Evolutionary conservation across 495 filamentous ascomycete genomes (phyloP), one percentile per base, ranked within the genome.

Genomic region (Penicillium cataractarum): DNA sequence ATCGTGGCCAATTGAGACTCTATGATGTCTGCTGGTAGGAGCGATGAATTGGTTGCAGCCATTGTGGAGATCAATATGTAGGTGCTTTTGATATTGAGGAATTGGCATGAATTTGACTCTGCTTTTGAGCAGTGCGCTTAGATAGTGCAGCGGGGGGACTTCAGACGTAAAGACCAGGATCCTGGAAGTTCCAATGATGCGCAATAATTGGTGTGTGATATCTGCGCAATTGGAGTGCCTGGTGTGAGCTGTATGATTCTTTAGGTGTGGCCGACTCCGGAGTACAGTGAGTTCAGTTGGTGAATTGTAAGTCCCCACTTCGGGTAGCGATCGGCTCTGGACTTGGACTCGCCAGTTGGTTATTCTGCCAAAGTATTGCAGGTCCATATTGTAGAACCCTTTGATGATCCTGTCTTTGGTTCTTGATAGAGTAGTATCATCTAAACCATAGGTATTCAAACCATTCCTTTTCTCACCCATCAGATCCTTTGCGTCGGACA

Each of bases 1-100:
- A 78, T 63, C 42, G 70, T 72, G 19, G 72, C 72, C 21, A 79
- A 62, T 65, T 79, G 76, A n/a, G 69, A 55, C 48, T 74, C 72
- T 58, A 79, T 67, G 0, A 78, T 46, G 35, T 76, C 74, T 26
- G 29, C 27, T 6, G 49, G 27, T 52, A 52, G 49, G n/a, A 52
- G 19, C 15, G 49, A 29, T 32, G 49, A 5, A n/a, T 52, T 15
- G 6, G 12, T 52, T 3, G 49, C 40, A 9, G 65, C 65, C 74
- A 76, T 75, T 51, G 42, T 56, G 48, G 5, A 48, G 51, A 2
- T 35, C 32, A 8, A 40, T 52, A 31, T 31, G 37, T 32, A 32
- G n/a, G 19, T 1, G 24, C 24, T 44, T 49, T 24, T 6, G 39
- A 61, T 61, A 46, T 42, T 33, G 37, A 51, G 24, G 3, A 51